Evolutionary conservation across 768 basidiomycete genomes (phyloP), one percentile per base, ranked within the genome.

Genomic region (Trametes cubensis): DNA sequence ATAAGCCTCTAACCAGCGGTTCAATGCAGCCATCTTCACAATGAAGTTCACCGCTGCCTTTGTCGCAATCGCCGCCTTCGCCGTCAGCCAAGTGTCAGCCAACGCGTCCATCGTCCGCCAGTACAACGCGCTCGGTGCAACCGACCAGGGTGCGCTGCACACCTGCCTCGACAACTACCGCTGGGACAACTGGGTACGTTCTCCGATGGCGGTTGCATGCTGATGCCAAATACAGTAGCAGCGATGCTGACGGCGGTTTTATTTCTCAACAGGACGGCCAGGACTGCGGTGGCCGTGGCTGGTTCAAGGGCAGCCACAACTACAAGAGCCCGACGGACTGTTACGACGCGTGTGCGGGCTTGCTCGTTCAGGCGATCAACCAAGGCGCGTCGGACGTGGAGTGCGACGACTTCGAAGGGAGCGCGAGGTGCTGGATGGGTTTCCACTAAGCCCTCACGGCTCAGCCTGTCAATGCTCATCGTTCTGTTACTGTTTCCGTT

Each of bases 321-420:
- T 46, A 46, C 45, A 46, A 46, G 45, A 46, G 23, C 45, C 45
- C 45, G 45, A 46, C 45, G 45, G 23, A 46, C 45, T 46, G 45
- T 10, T 46, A 23, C 20, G 45, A 46, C 20, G 45, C 45, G 18
- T 46, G 45, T 11, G 45, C 45, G 13, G 45, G 45, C 4, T 15
- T 21, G 13, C 20, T 46, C 10, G 45, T 46, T 14, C 45, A 46
- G 21, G 45, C 45, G 20, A 46, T 46, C 45, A 23, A 46, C 20
- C 45, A 23, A 8, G 45, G 45, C 21, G 45, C 45, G 45, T 21
- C 45, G 4, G 45, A 20, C 11, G 45, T 46, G 20, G 45, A 46
- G 45, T 46, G 45, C 45, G 45, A 46, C 45, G 45, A 46, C 20
- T n/a, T 21, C 45, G 45, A 46, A 21, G 45, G 45, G 3, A 21